Base-by-base conservation (phyloP, 495 filamentous ascomycete species). In the Venustampulla echinocandica region DNA sequence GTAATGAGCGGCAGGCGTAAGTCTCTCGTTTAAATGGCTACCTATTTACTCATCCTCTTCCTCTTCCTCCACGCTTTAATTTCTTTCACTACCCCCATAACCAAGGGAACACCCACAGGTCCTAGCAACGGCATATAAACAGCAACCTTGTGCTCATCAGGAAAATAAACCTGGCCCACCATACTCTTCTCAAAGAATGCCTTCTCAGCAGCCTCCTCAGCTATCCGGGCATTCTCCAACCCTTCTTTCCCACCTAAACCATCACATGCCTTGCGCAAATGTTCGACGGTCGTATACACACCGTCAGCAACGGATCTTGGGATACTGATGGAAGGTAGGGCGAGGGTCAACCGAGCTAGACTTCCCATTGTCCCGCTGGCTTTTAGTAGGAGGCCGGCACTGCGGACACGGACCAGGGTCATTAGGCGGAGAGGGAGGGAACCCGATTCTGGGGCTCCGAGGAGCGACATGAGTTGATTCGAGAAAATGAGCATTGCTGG, bases 121-220 rank as follows among this genome's bases (percentile, higher is more conserved):
- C 93, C 92, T 41, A 98, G 65, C 11, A 97, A 65, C 11, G 92
- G 92, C 52, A 98, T 60, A 58, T 97, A 98, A 10, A 98, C 92
- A 0, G 92, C 93, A n/a, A 97, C 75, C 64, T 97, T 98, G 59
- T 98, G 92, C 65, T 98, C 92, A 58, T 98, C 93, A 1, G 92
- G 92, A 63, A 87, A 98, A 76, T 85, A 96, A 21, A 96, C 81
- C 66, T 97, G 92, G 0, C 92, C 92, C 33, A 98, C 92, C 92
- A 98, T 98, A 58, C 84, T 93, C 64, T 93, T 95, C 69, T 98
- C 93, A 56, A 98, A 98, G 64, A 98, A 98, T 2, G 89, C 92
- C 42, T 82, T 81, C 65, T 98, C 93, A 0, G 88, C 92, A 57
- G 93, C 86, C 2, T 73, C 74, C 61, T 95, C 89, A 4, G 93